Percentiles rank a stretch among this genome's conserved stretches.
Evolutionary conservation across 352 stramenopile species (phyloP).

Genomic region (Achlya hypogyna): DNA sequence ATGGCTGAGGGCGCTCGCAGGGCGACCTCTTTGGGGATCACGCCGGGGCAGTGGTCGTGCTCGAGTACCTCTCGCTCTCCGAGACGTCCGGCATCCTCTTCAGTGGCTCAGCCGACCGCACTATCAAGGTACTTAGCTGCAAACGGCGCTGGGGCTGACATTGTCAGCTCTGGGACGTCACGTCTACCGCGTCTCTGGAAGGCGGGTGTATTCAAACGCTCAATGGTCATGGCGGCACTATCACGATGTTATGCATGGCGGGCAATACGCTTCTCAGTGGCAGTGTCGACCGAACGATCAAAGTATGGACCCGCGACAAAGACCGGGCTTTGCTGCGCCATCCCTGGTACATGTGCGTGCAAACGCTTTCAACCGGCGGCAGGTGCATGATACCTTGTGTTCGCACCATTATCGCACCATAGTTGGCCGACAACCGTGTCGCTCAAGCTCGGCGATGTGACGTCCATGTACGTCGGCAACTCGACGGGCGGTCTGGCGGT

Average conservation of each 20-base stretch:
- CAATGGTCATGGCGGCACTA: conserved; percentile 38
- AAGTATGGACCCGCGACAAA: conserved; percentile 50
- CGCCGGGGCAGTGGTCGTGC: conserved; percentile 34
- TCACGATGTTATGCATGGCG: conserved; percentile 42
- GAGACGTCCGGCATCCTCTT: conserved; percentile 51
- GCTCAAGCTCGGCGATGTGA: conserved; percentile 34
- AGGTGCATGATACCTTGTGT: conserved; percentile 7
- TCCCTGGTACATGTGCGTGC: conserved; percentile 50
- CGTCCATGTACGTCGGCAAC: conserved; percentile 52
- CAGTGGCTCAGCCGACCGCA: conserved; percentile 50
- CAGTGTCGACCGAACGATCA: conserved; percentile 58
- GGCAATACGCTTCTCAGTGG: conserved; percentile 51
- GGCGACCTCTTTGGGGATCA: conserved; percentile 41
- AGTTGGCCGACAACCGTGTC: conserved; percentile 52
- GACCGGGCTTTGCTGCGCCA: conserved; percentile 53
- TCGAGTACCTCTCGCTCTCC: conserved; percentile 37
- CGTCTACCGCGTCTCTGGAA: conserved; percentile 18
- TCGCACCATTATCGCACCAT: neutral
- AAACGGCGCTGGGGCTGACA: neutral
- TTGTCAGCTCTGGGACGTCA: conserved; percentile 39
- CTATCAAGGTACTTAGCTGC: conserved; percentile 34
- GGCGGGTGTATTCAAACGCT: conserved; percentile 59
- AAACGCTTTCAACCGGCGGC: conserved; percentile 45
- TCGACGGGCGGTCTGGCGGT: conserved; percentile 49
- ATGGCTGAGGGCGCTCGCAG: conserved; percentile 21